Evolutionary conservation across 2,329 filamentous ascomycete genomes (phyloP), one percentile per base, ranked within the genome.

Genomic region (Emergomyces pasteurianus): DNA sequence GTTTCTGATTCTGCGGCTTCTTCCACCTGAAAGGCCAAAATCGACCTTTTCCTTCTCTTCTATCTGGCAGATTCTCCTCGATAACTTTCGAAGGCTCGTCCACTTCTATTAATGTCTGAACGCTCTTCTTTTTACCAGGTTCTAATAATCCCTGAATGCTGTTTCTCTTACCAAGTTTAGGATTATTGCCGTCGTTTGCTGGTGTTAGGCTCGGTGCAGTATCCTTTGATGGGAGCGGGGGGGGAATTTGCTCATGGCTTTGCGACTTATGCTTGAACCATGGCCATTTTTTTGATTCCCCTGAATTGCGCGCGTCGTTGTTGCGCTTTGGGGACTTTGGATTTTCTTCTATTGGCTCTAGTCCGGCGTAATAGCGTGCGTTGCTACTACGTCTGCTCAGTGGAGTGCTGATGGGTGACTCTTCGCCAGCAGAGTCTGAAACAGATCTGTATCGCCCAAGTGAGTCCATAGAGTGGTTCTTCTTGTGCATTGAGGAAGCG

Each of bases 11-110:
- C 77, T 72, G 75, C 42, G 75, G 71, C 58, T 74, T 71, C 64
- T 79, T 81, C 66, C 78, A 80, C 50, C 80, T 76, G 58, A 85
- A 78, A 58, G 81, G 77, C 62, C 78, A 81, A 50, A 82, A 73
- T 62, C 84, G 77, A 7, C 79, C 78, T 40, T 61, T 62, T 16
- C 79, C 77, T 58, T 60, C 61, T 26, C 61, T 60, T 46, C 56
- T 64, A 38, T 62, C 59, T 47, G 36, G 36, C 14, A 34, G 38
- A 10, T 55, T 54, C 9, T 23, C 18, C n/a, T 57, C 23, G 36
- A 46, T 21, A 34, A 46, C 26, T 34, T 57, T 46, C 26, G 12
- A 14, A 5, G 8, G 23, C 12, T 57, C 38, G 40, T 28, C 40
- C 38, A n/a, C 2, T 26, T 28, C 36, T 36, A 53, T n/a, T 36